Base-by-base conservation (phyloP, 2,329 filamentous ascomycete genomes). In the Xylariaceae sp. region DNA sequence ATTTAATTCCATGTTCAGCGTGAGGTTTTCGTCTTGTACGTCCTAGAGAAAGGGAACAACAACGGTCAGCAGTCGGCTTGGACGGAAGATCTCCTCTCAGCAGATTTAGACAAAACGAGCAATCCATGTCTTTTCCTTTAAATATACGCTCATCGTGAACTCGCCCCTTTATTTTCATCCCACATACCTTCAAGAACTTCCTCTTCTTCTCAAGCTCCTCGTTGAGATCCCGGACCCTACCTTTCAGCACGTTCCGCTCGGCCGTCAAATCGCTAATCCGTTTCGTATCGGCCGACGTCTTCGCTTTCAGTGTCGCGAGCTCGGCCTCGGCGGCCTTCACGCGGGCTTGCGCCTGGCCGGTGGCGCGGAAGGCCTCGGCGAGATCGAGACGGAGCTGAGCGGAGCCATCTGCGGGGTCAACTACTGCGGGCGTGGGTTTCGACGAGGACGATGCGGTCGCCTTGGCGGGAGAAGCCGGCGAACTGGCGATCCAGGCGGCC, bases 1-100 rank as follows among this genome's bases (percentile, higher is more conserved):
- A 67, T 94, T 92, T 49, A 97, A 80, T 74, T 97, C 89, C 65
- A 97, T 79, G 66, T 92, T 92, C 51, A 97, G 76, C 0, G 90
- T 88, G 54, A 96, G 87, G 74, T 96, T 87, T 74, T 99, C 94
- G 74, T 97, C 92, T 76, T 97, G 93, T 56, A 96, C 87, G 69
- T 93, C 84, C 82, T 88, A 68, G 50, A 57, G 17, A 53, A 30
- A 15, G 23, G 7, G 3, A n/a, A 51, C 23, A 9, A 51, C 42
- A 9, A 51, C 42, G 42, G 57, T 62, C 45, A 62, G 62, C 45
- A 56, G 23, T 30, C 23, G 23, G 23, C 23, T 30, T 15, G 13
- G 11, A 35, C 23, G 7, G 23, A 5, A 15, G 9, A 48, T 23
- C 4, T 42, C 13, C 30, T 17, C 11, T 15, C 37, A 48, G 17